Base-by-base conservation (phyloP, 768 basidiomycete species). In the Hericium alpestre region DNA sequence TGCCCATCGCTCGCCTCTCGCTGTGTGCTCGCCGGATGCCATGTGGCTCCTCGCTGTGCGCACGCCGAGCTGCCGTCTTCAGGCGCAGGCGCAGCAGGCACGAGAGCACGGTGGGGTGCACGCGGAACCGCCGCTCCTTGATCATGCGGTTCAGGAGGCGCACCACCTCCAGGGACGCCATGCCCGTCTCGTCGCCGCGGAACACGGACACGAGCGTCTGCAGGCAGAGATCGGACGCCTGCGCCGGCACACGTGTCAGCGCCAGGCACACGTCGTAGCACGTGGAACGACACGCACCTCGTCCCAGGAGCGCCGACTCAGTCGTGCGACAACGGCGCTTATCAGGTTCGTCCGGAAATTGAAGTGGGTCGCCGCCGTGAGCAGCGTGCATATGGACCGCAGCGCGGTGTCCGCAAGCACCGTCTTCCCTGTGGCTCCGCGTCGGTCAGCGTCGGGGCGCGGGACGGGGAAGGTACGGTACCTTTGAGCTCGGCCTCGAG, bases 331-430 rank as follows among this genome's bases (percentile, higher is more conserved):
- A 57, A 98, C 75, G 52, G 86, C 86, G 59, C 83, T 84, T 82
- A 96, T 91, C 63, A 99, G 79, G 73, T 98, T 96, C 62, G 82
- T 77, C 48, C 90, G 83, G 70, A 97, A 98, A 73, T 98, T 99
- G 82, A 99, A 99, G 72, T 98, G 93, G 13, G 91, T 88, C 59
- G 84, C 82, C 66, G 91, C 85, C 18, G 79, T 77, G 23, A 93
- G 74, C 47, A 98, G 76, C 5, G 86, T 86, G 71, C 93, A 94
- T 79, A 98, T 86, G 71, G 86, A 91, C 66, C 81, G 85, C 54
- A 98, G 76, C 51, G 86, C 81, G 9, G 84, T 70, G 54, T 85
- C 82, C 23, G 82, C 75, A 16, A 93, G 70, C 53, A 83, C 82
- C 56, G 74, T 81, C 63, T 79, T 87, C 39, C 74, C 86, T 92